Percentiles rank a stretch among this genome's conserved stretches.
Evolutionary conservation across 495 filamentous ascomycete species (phyloP).

Genomic region (Penicillium psychrofluorescens): DNA sequence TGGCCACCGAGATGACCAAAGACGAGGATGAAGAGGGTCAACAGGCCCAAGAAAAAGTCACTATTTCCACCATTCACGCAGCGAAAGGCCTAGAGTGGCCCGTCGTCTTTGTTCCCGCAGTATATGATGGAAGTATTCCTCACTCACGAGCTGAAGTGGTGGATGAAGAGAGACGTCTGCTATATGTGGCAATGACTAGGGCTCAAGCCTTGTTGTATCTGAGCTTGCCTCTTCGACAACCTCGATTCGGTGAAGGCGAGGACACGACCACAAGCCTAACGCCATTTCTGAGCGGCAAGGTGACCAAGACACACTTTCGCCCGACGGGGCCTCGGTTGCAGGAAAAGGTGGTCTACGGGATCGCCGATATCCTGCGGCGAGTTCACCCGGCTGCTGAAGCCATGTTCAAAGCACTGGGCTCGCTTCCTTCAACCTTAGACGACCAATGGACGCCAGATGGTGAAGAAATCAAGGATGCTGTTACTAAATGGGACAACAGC

Average conservation of each 20-base stretch:
- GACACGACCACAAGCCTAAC: slow-evolving; percentile 46
- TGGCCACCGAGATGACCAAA: slow-evolving; percentile 68
- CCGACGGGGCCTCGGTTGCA: slow-evolving; percentile 50
- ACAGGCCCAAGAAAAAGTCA: slow-evolving; percentile 55
- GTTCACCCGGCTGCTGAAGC: slow-evolving; percentile 40
- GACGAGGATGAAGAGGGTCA: slow-evolving; percentile 48
- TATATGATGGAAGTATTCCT: slow-evolving; percentile 88
- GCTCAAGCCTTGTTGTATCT: slow-evolving; percentile 88
- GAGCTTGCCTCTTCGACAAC: slow-evolving; percentile 66
- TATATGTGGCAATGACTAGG: slow-evolving; percentile 98
- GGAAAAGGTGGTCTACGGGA: slow-evolving; percentile 46
- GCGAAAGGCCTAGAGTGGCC: slow-evolving; percentile 98
- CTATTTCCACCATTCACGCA: slow-evolving; percentile 93
- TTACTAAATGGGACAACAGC: slow-evolving; percentile 28
- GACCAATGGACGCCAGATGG: slow-evolving; percentile 58
- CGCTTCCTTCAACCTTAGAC: slow-evolving; percentile 47
- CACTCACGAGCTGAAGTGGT: slow-evolving; percentile 87
- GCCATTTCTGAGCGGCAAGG: slow-evolving; percentile 49
- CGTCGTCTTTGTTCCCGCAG: slow-evolving; percentile 86
- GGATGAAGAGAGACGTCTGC: slow-evolving; percentile 81
- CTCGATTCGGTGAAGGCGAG: slow-evolving; percentile 47
- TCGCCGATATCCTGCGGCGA: slow-evolving; percentile 58
- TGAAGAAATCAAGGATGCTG: slow-evolving; percentile 36
- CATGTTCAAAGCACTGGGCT: slow-evolving; percentile 40
- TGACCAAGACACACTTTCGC: slow-evolving; percentile 43